phyloP scores from a whole-genome alignment of 352 stramenopile genomes.

The Phytopythium ostracodes region DNA sequence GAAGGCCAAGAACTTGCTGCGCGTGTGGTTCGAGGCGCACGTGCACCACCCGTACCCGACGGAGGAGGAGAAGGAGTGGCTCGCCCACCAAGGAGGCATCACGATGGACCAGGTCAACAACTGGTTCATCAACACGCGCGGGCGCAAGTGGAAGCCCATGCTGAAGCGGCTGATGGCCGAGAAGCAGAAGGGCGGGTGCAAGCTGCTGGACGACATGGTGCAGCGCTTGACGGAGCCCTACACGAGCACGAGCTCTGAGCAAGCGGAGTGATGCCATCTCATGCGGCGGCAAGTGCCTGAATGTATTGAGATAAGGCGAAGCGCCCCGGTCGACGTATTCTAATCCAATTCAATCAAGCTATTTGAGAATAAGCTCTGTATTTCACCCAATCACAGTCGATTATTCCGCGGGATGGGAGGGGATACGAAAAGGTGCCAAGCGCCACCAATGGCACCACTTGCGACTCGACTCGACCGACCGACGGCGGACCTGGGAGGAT shows the following conservation, averaged over 20 bases:
- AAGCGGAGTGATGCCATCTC: too few relatives aligned
- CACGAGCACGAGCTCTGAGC: too few relatives aligned
- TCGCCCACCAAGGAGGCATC: slow-evolving; percentile 63
- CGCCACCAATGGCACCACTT: background rate
- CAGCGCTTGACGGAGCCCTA: slow-evolving; percentile 79
- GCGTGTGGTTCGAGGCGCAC: slow-evolving; percentile 81
- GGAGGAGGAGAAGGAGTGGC: slow-evolving; percentile 77
- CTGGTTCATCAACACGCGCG: slow-evolving; percentile 87
- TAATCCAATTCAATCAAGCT: slow-evolving; percentile 14
- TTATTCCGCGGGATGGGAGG: background rate
- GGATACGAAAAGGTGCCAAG: background rate
- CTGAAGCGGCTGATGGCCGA: slow-evolving; percentile 64
- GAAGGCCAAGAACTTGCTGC: slow-evolving; percentile 65
- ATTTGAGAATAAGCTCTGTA: background rate
- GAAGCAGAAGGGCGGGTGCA: slow-evolving; percentile 53
- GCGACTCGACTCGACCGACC: too few relatives aligned
- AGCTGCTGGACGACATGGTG: slow-evolving; percentile 73
- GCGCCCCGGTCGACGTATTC: background rate
- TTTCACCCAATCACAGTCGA: slow-evolving; percentile 17
- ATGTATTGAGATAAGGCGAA: background rate
- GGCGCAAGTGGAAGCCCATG: slow-evolving; percentile 86
- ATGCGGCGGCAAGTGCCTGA: slow-evolving; percentile 9
- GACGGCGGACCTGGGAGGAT: background rate
- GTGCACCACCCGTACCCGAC: slow-evolving; percentile 83
- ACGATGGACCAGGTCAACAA: slow-evolving; percentile 88